Evolutionary conservation across 1,284 basidiomycete species (phyloP).

Genomic region (Cutaneotrichosporon arboriforme): DNA sequence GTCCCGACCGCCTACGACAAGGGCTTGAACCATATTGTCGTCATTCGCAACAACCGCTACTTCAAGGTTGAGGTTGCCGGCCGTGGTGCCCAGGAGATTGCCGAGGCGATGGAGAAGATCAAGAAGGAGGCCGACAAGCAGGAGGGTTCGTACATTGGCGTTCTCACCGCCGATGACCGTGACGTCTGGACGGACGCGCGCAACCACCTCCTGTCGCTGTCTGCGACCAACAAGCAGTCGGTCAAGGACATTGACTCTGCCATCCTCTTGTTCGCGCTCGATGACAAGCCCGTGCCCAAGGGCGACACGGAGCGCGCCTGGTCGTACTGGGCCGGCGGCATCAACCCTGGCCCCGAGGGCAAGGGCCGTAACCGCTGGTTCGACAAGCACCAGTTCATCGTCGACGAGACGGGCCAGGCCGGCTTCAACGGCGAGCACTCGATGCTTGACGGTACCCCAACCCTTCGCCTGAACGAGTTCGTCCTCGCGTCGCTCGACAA

Average conservation of each 20-base stretch:
- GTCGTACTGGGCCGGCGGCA: conserved; percentile 82
- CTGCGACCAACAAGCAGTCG: conserved; percentile 60
- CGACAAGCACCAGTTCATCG: conserved; percentile 94
- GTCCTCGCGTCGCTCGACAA: conserved; percentile 70
- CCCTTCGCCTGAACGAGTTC: conserved; percentile 92
- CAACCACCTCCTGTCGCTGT: conserved; percentile 60
- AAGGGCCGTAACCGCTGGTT: conserved; percentile 84
- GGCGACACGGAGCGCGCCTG: conserved; percentile 68
- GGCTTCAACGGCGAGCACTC: conserved; percentile 66
- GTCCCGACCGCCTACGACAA: conserved; percentile 77
- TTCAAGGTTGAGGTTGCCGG: conserved; percentile 69
- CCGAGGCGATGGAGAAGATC: conserved; percentile 74
- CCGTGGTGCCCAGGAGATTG: conserved; percentile 65
- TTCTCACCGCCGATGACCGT: conserved; percentile 79
- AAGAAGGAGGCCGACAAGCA: conserved; percentile 61
- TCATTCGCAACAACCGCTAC: conserved; percentile 86
- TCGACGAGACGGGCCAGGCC: conserved; percentile 87
- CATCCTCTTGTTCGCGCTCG: conserved; percentile 80
- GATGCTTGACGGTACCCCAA: conserved; percentile 79
- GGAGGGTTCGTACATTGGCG: conserved; percentile 64
- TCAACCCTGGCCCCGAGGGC: conserved; percentile 25
- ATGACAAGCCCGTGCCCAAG: conserved; percentile 51
- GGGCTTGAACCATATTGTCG: conserved; percentile 71
- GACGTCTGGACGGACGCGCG: conserved; percentile 86
- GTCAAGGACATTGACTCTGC: conserved; percentile 82